Base-by-base conservation (phyloP, 169 alveolate species). In the Cryptosporidium tyzzeri region DNA sequence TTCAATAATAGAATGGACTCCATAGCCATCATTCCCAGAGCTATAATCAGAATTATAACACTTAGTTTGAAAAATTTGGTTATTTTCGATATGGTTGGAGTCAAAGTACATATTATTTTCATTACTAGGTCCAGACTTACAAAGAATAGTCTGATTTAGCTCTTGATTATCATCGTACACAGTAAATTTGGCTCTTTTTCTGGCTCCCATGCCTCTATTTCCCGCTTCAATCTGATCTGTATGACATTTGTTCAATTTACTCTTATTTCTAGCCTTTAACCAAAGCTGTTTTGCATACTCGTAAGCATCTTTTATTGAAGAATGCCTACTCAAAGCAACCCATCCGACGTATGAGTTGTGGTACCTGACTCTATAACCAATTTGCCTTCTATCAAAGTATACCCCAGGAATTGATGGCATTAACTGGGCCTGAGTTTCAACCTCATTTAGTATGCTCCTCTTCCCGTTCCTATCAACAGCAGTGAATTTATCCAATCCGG, bases 261-360 rank as follows among this genome's bases (percentile, higher is more conserved):
- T 65, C 26, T 59, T 80, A 45, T 59, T 80, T 65, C 89, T 80
- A 14, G 89, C 89, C 12, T 80, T 67, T 29, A 65, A 45, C 89
- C 89, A 80, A 6, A 80, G 65, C 26, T 80, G 71, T 65, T 80
- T 80, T 45, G 89, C 89, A 59, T 62, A 80, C 55, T 80, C 89
- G 45, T 80, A 80, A 59, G 89, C 89, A 26, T 80, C 89, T 48
- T 80, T 80, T 10, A 80, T 80, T 44, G 89, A 80, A 44, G 73
- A 62, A 80, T 80, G 74, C 50, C 89, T 80, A 14, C 89, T 80
- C 70, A 80, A 41, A 6, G 89, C 89, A 59, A 80, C 89, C 89
- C 89, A 80, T 18, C 89, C 89, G 26, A 80, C 74, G 44, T 80
- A 80, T 10, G 89, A 62, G 33, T 80, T 80, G 44, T 80, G 89